Base-by-base conservation (phyloP, 2,329 filamentous ascomycete species). In the Tricladium varicosporioides region DNA sequence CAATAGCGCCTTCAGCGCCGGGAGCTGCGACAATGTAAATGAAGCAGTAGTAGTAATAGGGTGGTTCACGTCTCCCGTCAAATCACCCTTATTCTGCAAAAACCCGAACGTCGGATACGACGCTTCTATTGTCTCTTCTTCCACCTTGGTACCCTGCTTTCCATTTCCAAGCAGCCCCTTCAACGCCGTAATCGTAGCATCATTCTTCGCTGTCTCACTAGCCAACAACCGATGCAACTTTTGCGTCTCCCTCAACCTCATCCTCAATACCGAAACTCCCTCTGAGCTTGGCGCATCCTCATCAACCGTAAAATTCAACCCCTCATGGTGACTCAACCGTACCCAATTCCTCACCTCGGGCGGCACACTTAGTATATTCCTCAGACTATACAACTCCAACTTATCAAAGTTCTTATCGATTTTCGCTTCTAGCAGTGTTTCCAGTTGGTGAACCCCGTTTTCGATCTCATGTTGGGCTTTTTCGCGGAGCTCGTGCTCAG, bases 371-470 rank as follows among this genome's bases (percentile, higher is more conserved):
- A 94, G 75, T 65, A 92, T 89, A 70, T 97, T 97, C 63, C 91
- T 81, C 77, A 99, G 80, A 51, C 91, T 87, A 75, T 93, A 97
- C 56, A 99, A 89, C 76, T 94, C 90, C 67, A 93, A 88, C 62
- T 88, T 86, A 76, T 94, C 90, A 69, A 93, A 93, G 63, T 90
- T 89, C 72, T 87, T 89, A 74, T 94, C 90, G 62, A 93, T 90
- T 66, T 86, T 88, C 46, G 88, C 83, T 72, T 90, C 91, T 27
- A 93, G 80, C 8, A 94, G 78, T 14, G 90, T 94, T 73, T 94
- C 90, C 44, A 94, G 79, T 76, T 92, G 87, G 74, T 93, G 89
- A 13, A 91, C 84, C 58, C 94, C 94, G 69, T 91, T 87, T 69
- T 96, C 92, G 61, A 99, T 90, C 73, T 99, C 92, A 60, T 83